phyloP scores from a whole-genome alignment of 1,139 yeast species.

The Wickerhamomyces sp. region DNA sequence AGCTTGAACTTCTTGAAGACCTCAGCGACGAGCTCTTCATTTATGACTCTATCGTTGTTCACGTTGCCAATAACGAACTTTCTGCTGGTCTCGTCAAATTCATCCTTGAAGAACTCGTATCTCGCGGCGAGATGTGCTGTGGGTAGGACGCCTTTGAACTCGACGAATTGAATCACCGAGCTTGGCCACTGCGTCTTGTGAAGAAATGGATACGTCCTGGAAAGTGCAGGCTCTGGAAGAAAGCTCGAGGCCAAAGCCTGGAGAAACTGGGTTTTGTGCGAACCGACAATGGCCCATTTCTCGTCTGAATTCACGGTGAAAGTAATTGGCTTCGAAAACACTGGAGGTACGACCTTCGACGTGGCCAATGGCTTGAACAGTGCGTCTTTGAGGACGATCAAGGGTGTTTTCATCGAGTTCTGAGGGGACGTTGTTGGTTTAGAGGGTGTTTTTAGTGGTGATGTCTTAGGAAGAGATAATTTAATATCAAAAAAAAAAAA shows the following conservation, averaged over 20 bases:
- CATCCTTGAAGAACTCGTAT: constrained; percentile 77
- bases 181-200: constrained; percentile 38
- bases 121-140: constrained; percentile 84
- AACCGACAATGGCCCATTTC: constrained; percentile 49
- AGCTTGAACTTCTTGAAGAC: constrained; percentile 51
- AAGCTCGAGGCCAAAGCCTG: constrained; percentile 40
- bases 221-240: constrained; percentile 46
- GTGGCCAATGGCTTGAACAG: constrained; percentile 12
- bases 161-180: constrained; percentile 46
- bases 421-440: background rate
- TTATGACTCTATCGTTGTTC: constrained; percentile 25
- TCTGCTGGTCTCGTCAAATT: constrained; percentile 71
- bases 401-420: constrained; percentile 1
- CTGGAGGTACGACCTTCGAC: constrained; percentile 5
- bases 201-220: constrained; percentile 53
- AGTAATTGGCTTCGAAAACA: constrained; percentile 19
- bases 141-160: constrained; percentile 60
- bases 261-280: constrained; percentile 38
- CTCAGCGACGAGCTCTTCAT: constrained; percentile 31
- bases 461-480: too few species aligned
- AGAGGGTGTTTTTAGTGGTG: background rate
- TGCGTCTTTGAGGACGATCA: constrained; percentile 17
- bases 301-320: constrained; percentile 30
- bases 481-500: too few species aligned
- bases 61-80: constrained; percentile 44